Evolutionary conservation across 2,329 filamentous ascomycete species (phyloP).

Genomic region (Trematosphaeria pertusa): DNA sequence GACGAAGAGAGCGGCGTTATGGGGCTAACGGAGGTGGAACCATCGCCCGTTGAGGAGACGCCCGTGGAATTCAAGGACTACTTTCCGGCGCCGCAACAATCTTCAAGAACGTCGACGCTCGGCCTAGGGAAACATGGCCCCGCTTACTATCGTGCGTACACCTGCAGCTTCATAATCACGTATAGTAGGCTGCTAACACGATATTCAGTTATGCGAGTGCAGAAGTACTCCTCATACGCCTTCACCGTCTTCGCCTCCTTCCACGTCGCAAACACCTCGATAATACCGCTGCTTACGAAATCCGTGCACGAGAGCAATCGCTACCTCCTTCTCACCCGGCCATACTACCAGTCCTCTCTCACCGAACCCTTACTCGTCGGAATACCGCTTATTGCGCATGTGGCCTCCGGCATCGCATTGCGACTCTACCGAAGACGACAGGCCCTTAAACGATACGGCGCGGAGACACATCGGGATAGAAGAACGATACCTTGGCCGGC

Average conservation of each 20-base stretch:
- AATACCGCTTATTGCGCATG: slow-evolving; percentile 76
- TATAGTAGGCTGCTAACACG: slow-evolving; percentile 3
- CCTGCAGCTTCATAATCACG: too few relatives aligned
- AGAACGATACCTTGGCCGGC: slow-evolving; percentile 68
- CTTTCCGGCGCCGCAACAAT: slow-evolving; percentile 35
- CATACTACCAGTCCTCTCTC: slow-evolving; percentile 82
- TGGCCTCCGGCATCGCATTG: slow-evolving; percentile 77
- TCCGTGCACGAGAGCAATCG: slow-evolving; percentile 75
- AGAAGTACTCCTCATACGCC: slow-evolving; percentile 85
- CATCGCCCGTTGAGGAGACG: slow-evolving; percentile 74
- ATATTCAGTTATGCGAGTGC: slow-evolving; percentile 73
- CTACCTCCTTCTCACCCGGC: slow-evolving; percentile 88
- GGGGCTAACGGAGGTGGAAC: slow-evolving; percentile 80
- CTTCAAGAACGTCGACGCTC: slow-evolving; percentile 49
- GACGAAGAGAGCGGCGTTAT: slow-evolving; percentile 60
- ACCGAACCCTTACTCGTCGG: slow-evolving; percentile 81
- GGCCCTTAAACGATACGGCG: slow-evolving; percentile 77
- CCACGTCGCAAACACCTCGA: slow-evolving; percentile 56
- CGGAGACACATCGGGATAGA: slow-evolving; percentile 64
- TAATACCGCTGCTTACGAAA: slow-evolving; percentile 42
- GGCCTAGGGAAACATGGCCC: slow-evolving; percentile 72
- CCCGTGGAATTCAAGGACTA: slow-evolving; percentile 59
- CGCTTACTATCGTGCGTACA: slow-evolving; percentile 76
- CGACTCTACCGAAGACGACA: slow-evolving; percentile 77
- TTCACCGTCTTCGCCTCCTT: slow-evolving; percentile 52